A percentile compares a stretch with the other conserved stretches of the same genome.
Conservation (phyloP, 129 eudicot species). For the Kitagawia praeruptora region DNA sequence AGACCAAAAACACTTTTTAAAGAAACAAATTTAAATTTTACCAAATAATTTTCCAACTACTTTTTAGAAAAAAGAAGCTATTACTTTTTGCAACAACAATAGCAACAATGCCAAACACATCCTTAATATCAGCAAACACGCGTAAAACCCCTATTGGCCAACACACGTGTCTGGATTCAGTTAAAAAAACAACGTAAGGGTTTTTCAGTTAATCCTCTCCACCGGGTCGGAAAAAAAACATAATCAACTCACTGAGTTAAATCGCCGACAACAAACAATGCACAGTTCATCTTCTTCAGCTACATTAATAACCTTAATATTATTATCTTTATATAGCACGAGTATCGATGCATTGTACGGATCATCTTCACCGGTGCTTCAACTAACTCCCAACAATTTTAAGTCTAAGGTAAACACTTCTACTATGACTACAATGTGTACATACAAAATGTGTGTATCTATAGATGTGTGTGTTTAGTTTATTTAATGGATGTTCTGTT, state of each 20-base stretch:
- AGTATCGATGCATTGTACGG: constrained; percentile 5
- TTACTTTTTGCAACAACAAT: no score
- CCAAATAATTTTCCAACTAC: no score
- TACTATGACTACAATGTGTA: not conserved
- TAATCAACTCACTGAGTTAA: not conserved
- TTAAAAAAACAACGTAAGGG: not conserved
- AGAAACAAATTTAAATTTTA: no score
- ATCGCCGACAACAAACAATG: not conserved
- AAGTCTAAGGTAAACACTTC: constrained; percentile 4
- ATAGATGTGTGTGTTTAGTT: no score
- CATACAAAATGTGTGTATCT: no score
- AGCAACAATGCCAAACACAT: no score
- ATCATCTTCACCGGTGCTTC: constrained; percentile 10
- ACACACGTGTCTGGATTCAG: not conserved
- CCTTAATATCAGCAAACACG: not conserved
- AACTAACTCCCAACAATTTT: constrained; percentile 1
- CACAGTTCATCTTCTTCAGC: not conserved
- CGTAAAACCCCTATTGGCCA: constrained; percentile 1
- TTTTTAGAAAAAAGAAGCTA: no score
- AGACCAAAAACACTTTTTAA: no score
- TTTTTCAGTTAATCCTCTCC: not conserved
- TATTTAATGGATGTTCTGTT: no score
- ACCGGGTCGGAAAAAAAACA: not conserved
- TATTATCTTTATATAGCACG: not conserved
- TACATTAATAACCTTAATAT: not conserved